Evolutionary conservation across 345 rosid genomes (phyloP).

Genomic region (Gossypium turneri): DNA sequence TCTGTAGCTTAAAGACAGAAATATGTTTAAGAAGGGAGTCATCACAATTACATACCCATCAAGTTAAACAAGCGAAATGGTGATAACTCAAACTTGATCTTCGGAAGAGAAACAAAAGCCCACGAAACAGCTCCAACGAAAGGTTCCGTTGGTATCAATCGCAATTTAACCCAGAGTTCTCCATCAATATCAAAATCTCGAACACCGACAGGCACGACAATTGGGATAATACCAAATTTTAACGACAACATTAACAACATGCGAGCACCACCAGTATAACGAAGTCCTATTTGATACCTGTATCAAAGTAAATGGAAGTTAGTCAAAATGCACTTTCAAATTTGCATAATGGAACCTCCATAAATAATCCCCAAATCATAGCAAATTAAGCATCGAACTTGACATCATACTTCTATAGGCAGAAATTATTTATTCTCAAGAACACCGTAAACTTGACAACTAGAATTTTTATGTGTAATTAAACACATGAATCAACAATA

Average conservation of each 20-base stretch:
- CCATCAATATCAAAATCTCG: conserved; percentile 97
- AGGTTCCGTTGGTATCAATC: conserved; percentile 85
- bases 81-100: conserved; percentile 87
- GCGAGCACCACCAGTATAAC: conserved; percentile 97
- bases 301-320: conserved; percentile 21
- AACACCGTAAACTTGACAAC: neutral
- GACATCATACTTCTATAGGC: neutral
- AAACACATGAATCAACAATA: neutral
- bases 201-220: conserved; percentile 84
- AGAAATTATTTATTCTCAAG: neutral
- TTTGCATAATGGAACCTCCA: neutral
- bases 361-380: neutral
- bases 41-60: conserved; percentile 63
- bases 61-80: conserved; percentile 91
- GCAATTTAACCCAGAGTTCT: conserved; percentile 97
- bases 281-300: conserved; percentile 95
- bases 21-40: neutral
- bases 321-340: neutral
- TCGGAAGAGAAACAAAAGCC: conserved; percentile 98
- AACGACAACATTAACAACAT: conserved; percentile 83
- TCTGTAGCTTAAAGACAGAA: neutral
- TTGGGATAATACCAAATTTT: conserved; percentile 80
- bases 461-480: neutral
- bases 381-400: neutral
- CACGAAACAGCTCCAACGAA: conserved; percentile 94